These are phyloP conservation scores for Rhynchospora breviuscula DNA, from an alignment of 176 grass and related monocot genomes.

Conservation along the genomic window DNA sequence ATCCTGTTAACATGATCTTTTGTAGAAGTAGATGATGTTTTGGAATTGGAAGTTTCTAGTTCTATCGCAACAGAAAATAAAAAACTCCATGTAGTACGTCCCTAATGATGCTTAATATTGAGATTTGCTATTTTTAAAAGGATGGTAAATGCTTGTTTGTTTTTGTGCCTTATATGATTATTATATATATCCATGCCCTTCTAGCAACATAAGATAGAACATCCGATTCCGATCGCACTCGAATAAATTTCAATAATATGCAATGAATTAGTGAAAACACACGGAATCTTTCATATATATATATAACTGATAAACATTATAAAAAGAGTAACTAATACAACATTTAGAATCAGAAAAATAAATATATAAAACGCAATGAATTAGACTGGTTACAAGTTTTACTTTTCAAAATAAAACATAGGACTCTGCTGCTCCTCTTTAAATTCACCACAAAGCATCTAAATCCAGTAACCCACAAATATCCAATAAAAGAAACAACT, in stretches of 20 bases:
- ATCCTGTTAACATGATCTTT: too few species aligned
- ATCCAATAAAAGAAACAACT: slow-evolving; percentile 11
- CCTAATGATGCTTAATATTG: too few species aligned
- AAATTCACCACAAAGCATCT: slow-evolving; percentile 1
- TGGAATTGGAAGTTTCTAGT: too few species aligned
- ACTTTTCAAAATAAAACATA: background rate
- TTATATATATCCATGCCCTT: too few species aligned
- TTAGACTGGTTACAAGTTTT: slow-evolving; percentile 5
- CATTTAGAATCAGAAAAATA: background rate
- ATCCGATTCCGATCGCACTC: background rate
- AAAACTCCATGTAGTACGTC: too few species aligned
- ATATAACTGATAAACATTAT: background rate
- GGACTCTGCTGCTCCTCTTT: background rate
- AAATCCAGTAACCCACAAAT: background rate
- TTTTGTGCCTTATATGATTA: too few species aligned
- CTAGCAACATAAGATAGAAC: too few species aligned
- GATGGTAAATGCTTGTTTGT: too few species aligned
- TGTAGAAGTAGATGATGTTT: too few species aligned
- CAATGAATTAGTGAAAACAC: background rate
- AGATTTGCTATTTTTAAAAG: too few species aligned
- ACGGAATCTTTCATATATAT: background rate
- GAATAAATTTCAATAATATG: background rate
- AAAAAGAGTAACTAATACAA: background rate
- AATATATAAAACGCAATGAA: background rate
- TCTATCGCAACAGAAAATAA: too few species aligned